Evolutionary conservation across 2,329 filamentous ascomycete species (phyloP).

Genomic region (Colletotrichum sidae): DNA sequence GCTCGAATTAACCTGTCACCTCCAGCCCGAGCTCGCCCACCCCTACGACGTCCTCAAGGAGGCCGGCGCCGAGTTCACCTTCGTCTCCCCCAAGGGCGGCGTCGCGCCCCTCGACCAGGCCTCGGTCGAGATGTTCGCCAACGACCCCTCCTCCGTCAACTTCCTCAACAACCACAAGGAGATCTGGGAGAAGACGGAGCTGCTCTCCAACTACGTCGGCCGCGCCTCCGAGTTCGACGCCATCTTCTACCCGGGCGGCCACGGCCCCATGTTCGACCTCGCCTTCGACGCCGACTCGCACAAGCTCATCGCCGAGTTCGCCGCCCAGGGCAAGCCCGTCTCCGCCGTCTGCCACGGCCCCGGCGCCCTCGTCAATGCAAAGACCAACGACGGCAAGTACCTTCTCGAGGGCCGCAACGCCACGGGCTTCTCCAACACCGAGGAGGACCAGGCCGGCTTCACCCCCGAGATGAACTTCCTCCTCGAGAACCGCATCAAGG

Average conservation of each 20-base stretch:
- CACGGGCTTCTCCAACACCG: constrained; percentile 73
- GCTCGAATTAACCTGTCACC: background rate
- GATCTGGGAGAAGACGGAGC: constrained; percentile 73
- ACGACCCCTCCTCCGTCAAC: constrained; percentile 61
- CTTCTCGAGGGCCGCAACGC: constrained; percentile 68
- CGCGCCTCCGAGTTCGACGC: constrained; percentile 72
- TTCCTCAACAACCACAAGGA: constrained; percentile 68
- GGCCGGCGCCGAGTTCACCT: constrained; percentile 63
- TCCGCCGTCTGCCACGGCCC: constrained; percentile 78
- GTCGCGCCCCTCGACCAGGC: constrained; percentile 69
- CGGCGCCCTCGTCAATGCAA: constrained; percentile 70
- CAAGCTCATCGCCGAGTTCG: constrained; percentile 72
- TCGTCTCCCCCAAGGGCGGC: constrained; percentile 73
- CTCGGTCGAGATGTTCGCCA: constrained; percentile 66
- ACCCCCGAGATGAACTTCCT: constrained; percentile 68
- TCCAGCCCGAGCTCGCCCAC: constrained; percentile 72
- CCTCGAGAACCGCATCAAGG: constrained; percentile 66
- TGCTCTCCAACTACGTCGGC: constrained; percentile 67
- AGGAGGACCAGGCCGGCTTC: constrained; percentile 59
- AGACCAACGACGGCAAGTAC: constrained; percentile 60
- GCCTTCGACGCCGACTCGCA: constrained; percentile 67
- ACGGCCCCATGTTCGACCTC: constrained; percentile 77
- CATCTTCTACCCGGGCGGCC: constrained; percentile 67
- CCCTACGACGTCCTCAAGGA: constrained; percentile 67
- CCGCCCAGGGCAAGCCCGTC: constrained; percentile 69